Conservation (phyloP, 768 basidiomycete species). For the Cyclocybe cylindracea region DNA sequence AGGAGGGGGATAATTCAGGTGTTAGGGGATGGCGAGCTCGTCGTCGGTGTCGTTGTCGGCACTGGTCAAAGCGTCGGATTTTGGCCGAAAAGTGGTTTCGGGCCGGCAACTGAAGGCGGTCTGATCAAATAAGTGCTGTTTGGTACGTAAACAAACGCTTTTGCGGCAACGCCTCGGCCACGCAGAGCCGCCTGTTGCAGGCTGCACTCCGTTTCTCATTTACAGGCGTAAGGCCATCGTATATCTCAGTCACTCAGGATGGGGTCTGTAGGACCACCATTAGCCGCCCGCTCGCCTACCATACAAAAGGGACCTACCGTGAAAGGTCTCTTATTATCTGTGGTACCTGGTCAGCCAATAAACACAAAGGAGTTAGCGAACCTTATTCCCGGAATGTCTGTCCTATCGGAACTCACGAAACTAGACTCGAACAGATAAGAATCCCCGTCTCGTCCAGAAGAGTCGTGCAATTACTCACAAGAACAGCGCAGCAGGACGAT, state of each 20-base stretch:
- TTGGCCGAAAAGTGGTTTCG: conserved; percentile 63
- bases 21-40: conserved; percentile 35
- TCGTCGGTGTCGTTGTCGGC: conserved; percentile 57
- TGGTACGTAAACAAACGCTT: conserved; percentile 38
- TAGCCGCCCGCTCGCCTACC: too few species aligned
- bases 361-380: conserved; percentile 15
- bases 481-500: conserved; percentile 1
- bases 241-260: not conserved
- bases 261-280: not conserved
- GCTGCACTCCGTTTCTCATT: conserved; percentile 8
- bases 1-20: conserved; percentile 37
- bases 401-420: conserved; percentile 18
- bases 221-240: conserved; percentile 1
- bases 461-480: not conserved
- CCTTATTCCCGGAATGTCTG: conserved; percentile 8
- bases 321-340: not conserved
- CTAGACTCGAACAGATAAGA: conserved; percentile 17
- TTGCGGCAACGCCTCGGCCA: conserved; percentile 17
- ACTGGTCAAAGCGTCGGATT: conserved; percentile 59
- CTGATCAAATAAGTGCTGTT: conserved; percentile 35
- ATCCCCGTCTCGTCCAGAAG: conserved; percentile 2
- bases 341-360: conserved; percentile 10
- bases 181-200: not conserved
- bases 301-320: conserved; percentile 5
- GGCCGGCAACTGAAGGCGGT: conserved; percentile 48